Percentiles rank a stretch among this genome's conserved stretches.
phyloP scores from a whole-genome alignment of 352 stramenopile genomes.

The Phytophthora kernoviae region DNA sequence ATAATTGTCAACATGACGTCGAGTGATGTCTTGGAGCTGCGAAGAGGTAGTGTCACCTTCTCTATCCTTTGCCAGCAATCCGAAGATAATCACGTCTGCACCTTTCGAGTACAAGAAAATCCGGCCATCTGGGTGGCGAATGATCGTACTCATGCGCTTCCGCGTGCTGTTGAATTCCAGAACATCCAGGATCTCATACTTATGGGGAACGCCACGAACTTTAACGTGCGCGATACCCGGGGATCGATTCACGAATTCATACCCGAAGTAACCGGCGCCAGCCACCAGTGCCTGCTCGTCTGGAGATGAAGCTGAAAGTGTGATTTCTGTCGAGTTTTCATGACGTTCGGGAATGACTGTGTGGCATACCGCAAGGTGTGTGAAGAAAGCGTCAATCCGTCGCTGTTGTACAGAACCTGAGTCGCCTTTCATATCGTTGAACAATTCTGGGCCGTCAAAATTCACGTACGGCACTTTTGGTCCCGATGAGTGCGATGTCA shows the following conservation, averaged over 20 bases:
- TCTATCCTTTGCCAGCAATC: conserved; percentile 42
- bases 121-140: conserved; percentile 62
- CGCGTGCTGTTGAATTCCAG: conserved; percentile 93
- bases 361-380: conserved; percentile 91
- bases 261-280: conserved; percentile 76
- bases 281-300: conserved; percentile 90
- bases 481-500: conserved; percentile 17
- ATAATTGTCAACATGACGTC: conserved; percentile 79
- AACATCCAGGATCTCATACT: conserved; percentile 87
- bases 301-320: conserved; percentile 74
- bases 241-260: conserved; percentile 70
- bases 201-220: conserved; percentile 43
- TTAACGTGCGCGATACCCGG: conserved; percentile 56
- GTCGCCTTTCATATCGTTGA: conserved; percentile 65
- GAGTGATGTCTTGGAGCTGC: conserved; percentile 47
- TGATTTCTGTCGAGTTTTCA: conserved; percentile 67
- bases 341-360: conserved; percentile 97
- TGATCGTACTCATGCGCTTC: conserved; percentile 94
- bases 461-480: conserved; percentile 71
- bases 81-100: conserved; percentile 74
- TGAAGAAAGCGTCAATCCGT: conserved; percentile 82
- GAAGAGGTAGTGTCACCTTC: conserved; percentile 25
- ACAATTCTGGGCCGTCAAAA: conserved; percentile 74
- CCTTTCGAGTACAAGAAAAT: conserved; percentile 81
- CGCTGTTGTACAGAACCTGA: conserved; percentile 53